Conservation (phyloP, 1,284 basidiomycete genomes). For the Trichosporon asahii region DNA sequence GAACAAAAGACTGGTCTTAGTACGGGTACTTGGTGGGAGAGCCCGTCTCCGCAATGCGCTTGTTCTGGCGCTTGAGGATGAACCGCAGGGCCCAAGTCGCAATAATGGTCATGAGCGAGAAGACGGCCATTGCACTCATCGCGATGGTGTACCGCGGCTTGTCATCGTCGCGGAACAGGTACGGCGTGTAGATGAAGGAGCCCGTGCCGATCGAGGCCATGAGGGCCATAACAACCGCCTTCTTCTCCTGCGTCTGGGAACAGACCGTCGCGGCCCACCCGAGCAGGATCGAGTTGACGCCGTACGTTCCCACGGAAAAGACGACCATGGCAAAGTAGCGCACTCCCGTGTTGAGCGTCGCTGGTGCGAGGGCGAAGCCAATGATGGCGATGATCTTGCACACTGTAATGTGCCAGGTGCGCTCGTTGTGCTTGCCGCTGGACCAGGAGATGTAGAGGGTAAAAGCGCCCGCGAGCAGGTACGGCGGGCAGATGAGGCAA, state of each 20-base stretch:
- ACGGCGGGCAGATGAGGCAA: constrained; percentile 48
- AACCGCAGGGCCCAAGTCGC: constrained; percentile 22
- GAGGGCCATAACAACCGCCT: constrained; percentile 34
- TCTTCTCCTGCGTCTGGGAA: constrained; percentile 39
- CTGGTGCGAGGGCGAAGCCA: constrained; percentile 34
- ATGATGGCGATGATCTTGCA: constrained; percentile 30
- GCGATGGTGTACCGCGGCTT: constrained; percentile 28
- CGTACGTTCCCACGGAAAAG: constrained; percentile 35
- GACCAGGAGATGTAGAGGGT: constrained; percentile 26
- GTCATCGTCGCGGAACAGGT: constrained; percentile 32
- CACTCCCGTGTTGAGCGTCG: constrained; percentile 33
- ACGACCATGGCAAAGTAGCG: constrained; percentile 36
- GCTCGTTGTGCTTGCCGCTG: constrained; percentile 33
- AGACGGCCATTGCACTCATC: constrained; percentile 26
- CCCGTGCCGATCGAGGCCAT: constrained; percentile 29
- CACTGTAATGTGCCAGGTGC: constrained; percentile 34
- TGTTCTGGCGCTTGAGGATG: constrained; percentile 27
- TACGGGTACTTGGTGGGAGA: constrained; percentile 21
- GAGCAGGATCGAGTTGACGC: constrained; percentile 37
- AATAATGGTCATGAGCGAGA: constrained; percentile 21
- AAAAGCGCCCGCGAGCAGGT: constrained; percentile 32
- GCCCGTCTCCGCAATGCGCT: constrained; percentile 11
- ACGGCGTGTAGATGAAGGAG: constrained; percentile 37
- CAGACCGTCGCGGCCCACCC: constrained; percentile 38
- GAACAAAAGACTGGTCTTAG: neutral